Evolutionary conservation across 148 eudicot species (phyloP), one percentile per base, ranked within the genome.

Genomic region (Diospyros kaki): DNA sequence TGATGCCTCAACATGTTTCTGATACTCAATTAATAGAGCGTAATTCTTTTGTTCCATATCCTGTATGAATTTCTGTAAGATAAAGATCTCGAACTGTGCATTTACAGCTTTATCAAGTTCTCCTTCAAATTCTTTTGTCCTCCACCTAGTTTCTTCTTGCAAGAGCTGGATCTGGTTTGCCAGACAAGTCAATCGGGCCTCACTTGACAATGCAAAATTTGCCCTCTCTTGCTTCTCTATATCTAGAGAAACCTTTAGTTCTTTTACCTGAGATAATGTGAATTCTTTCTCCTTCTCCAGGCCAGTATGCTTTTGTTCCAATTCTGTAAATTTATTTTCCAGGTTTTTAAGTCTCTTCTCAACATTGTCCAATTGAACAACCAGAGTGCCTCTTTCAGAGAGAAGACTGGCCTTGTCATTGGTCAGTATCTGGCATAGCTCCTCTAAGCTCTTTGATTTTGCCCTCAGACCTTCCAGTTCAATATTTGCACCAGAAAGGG

Each of bases 41-140:
- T 69, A 78, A 70, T 94, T 90, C 77, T 89, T 94, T 70, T 94
- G 90, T 77, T 94, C 98, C 91, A 94, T 86, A 73, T 91, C 98
- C 80, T 91, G 78, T 43, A 94, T 77, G 77, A 94, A 94, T 76
- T 84, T 94, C 64, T 89, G 91, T 83, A 94, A 82, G 78, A 94
- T 86, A 68, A 86, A 89, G 67, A 89, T 86, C 84, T 94, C 97
- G 69, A 89, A 88, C 85, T 89, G 97, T 46, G 97, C 89, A 80
- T 87, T 90, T 54, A 89, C 85, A 52, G 90, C 87, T 76, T 85
- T 94, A 18, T 91, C 97, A 40, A 91, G 79, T 80, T 91, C 95
- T 69, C 90, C 98, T 75, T 94, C 97, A 63, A 86, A 86, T 76
- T 94, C 95, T 56, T 83, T 84, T 79, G 84, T 90, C 71, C 84